A percentile compares a stretch with the other conserved stretches of the same genome.
phyloP scores from a whole-genome alignment of 495 filamentous ascomycete species.

The Acidiella bohemica region DNA sequence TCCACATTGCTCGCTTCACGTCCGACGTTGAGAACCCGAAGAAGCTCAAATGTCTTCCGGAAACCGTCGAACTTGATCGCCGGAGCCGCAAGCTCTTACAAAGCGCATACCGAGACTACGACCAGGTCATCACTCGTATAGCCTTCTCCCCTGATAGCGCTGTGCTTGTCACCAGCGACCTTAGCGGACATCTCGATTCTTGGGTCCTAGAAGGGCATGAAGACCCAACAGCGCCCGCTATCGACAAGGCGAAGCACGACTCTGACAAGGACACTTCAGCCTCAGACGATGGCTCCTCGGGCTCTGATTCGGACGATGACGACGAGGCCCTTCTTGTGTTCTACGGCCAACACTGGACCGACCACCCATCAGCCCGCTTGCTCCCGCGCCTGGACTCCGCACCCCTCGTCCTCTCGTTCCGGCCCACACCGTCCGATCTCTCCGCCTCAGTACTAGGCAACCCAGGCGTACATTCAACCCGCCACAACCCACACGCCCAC shows the following conservation, averaged over 20 bases:
- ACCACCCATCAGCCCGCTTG: conserved; percentile 50
- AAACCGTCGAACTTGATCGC: conserved; percentile 42
- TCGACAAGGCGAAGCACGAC: conserved; percentile 21
- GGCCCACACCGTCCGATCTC: conserved; percentile 34
- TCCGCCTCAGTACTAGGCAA: conserved; percentile 32
- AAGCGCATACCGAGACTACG: conserved; percentile 45
- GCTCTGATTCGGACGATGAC: conserved; percentile 27
- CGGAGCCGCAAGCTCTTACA: conserved; percentile 35
- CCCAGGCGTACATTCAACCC: conserved; percentile 31
- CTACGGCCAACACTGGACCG: conserved; percentile 46
- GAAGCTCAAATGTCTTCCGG: conserved; percentile 34
- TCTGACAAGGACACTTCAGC: conserved; percentile 24
- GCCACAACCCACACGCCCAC: conserved; percentile 36
- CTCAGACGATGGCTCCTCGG: conserved; percentile 40
- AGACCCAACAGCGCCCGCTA: conserved; percentile 28
- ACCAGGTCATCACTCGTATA: conserved; percentile 57
- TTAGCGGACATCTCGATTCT: conserved; percentile 75
- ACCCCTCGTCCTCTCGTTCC: conserved; percentile 62
- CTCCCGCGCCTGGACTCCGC: conserved; percentile 65
- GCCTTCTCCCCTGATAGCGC: conserved; percentile 72
- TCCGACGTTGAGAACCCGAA: conserved; percentile 28
- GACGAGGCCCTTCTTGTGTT: conserved; percentile 17
- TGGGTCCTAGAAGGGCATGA: conserved; percentile 55
- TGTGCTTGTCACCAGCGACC: conserved; percentile 62
- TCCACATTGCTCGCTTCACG: conserved; percentile 36